Evolutionary conservation across 495 filamentous ascomycete species (phyloP).

Genomic region (Echria macrotheca): DNA sequence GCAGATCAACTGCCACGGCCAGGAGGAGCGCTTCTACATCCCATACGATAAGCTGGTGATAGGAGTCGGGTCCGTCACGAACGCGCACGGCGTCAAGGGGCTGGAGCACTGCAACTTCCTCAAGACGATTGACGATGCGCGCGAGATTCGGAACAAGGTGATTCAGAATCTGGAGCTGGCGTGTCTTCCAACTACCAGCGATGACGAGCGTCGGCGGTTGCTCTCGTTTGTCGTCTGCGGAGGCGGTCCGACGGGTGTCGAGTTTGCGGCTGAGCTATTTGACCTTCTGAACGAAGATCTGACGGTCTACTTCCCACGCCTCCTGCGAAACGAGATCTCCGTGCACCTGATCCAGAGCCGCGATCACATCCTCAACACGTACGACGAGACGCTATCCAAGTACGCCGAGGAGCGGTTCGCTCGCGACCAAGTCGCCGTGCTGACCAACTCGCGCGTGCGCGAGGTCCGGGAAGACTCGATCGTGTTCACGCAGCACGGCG

Average conservation of each 20-base stretch:
- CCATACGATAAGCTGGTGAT: conserved; percentile 99
- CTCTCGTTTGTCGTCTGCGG: conserved; percentile 93
- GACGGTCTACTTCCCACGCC: conserved; percentile 71
- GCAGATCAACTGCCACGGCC: conserved; percentile 63
- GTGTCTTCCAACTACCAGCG: conserved; percentile 86
- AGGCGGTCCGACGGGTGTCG: conserved; percentile 93
- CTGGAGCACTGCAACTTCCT: conserved; percentile 92
- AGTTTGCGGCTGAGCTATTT: conserved; percentile 94
- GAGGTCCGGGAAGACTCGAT: conserved; percentile 80
- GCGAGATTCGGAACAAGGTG: conserved; percentile 81
- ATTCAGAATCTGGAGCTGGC: conserved; percentile 87
- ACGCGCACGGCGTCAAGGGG: conserved; percentile 93
- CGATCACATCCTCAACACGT: conserved; percentile 94
- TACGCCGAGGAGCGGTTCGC: conserved; percentile 90
- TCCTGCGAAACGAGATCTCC: conserved; percentile 93
- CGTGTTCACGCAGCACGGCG: conserved; percentile 74
- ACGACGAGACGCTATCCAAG: conserved; percentile 87
- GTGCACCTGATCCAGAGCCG: conserved; percentile 95
- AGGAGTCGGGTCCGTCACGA: conserved; percentile 86
- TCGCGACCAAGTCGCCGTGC: conserved; percentile 82
- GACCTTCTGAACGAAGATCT: conserved; percentile 97
- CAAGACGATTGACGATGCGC: conserved; percentile 88
- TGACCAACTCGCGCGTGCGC: conserved; percentile 87
- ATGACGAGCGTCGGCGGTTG: conserved; percentile 80
- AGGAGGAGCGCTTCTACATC: conserved; percentile 77